Base-by-base conservation (phyloP, 352 stramenopile species). In the Pythium angustatum region DNA sequence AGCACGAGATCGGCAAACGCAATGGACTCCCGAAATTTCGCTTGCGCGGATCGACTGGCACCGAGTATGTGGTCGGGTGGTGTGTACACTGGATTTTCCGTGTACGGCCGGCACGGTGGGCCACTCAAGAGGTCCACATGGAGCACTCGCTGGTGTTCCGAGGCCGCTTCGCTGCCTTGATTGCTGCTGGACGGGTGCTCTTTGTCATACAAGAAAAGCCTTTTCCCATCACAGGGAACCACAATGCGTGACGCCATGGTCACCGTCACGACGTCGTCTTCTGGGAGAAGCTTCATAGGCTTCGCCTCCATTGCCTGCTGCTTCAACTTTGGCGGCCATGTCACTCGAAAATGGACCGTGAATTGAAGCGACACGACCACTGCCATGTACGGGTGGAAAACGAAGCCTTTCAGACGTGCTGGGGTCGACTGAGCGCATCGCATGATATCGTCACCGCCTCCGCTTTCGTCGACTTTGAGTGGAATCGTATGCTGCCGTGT, bases 281-380 rank as follows among this genome's bases (percentile, higher is more conserved):
- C 83, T 2, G 83, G 78, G 4, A 76, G 70, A 21, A 75, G 52
- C 26, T 68, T 69, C 52, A 81, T 88, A 4, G 69, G 64, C 28
- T 87, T 87, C 0, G 71, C 69, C 27, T 90, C 73, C 12, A 87
- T 65, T 19, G 79, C 76, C 64, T 88, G 77, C 38, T 89, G 79
- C 59, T 86, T 87, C 7, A 88, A 22, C 58, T 88, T 89, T 3
- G 73, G 55, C 0, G 85, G 75, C 87, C 85, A 94, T 22, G 77
- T 58, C 33, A 94, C 62, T 26, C 82, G 82, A 53, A 95, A 93
- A 58, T 93, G 85, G 7, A 94, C 78, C 0, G 83, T 93, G 66
- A 94, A 97, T 67, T 97, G 91, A 19, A 97, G 49, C 10, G 89
- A 58, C n/a, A 92, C 74, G 5, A 97, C 81, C 40, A 97, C 71